Evolutionary conservation across 495 filamentous ascomycete genomes (phyloP), one percentile per base, ranked within the genome.

Genomic region (Elaphomyces granulatus): DNA sequence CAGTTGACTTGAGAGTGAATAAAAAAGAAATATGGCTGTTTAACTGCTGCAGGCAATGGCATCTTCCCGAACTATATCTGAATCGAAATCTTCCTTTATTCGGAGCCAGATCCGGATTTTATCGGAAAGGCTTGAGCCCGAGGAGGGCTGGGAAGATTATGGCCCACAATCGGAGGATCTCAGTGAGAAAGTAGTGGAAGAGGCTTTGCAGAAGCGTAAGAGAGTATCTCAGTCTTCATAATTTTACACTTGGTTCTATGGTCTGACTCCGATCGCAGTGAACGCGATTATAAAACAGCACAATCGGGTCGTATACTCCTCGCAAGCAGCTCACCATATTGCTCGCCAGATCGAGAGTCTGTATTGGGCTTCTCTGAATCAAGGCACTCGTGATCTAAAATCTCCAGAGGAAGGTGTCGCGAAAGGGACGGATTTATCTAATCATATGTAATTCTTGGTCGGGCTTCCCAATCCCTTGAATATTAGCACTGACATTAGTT

Each of bases 311-410:
- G 77, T 75, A 12, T 87, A 88, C 59, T 72, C 77, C 9, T 72
- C 78, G 0, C 81, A 87, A 47, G 75, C 81, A 0, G 74, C 77
- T 41, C 73, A 83, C 26, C 80, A 87, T 60, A 72, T 92, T 31
- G 84, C 82, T 16, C 80, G 86, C 56, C 83, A 92, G 64, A 77
- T 92, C 32, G 76, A 87, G 48, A 61, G 59, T 37, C 57, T 87
- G 37, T 90, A 88, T 51, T 77, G 75, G 70, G 47, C 59, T 17
- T 50, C 62, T 0, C 63, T 65, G 20, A 67, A 44, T 8, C 54
- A 60, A 51, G 68, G 70, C 30, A 59, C 55, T 1, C 65, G 68
- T 18, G 61, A 58, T 45, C 50, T 57, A 45, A 34, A 55, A 46
- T 38, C 58, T 37, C 20, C 65, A 43, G 15, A 46, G 26, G 60